A percentile compares a stretch with the other conserved stretches of the same genome.
phyloP scores from a whole-genome alignment of 83 land plant genomes.

The Thuja plicata region DNA sequence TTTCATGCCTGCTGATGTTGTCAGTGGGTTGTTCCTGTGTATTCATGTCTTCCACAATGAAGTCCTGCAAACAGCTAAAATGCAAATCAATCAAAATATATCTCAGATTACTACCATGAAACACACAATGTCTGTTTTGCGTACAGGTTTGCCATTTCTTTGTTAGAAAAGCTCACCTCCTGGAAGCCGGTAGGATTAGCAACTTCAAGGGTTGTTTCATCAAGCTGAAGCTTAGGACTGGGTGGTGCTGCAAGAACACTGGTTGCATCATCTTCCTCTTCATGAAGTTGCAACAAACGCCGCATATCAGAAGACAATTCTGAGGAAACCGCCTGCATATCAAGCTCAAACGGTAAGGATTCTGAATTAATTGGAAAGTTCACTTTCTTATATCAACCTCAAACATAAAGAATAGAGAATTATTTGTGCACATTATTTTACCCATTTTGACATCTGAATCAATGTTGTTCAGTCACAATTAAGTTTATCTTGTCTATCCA shows the following conservation, averaged over 20 bases:
- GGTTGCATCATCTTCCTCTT: constrained; percentile 95
- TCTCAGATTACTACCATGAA: background rate
- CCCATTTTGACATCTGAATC: background rate
- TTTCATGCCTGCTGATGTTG: constrained; percentile 25
- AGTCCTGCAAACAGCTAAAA: constrained; percentile 30
- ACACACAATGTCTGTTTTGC: background rate
- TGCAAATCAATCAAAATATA: background rate
- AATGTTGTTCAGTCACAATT: background rate
- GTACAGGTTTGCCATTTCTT: background rate
- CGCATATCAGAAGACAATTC: constrained; percentile 68
- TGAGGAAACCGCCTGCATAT: constrained; percentile 59
- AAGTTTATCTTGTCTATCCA: background rate
- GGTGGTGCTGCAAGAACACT: constrained; percentile 46
- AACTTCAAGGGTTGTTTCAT: constrained; percentile 22
- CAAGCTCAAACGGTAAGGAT: background rate
- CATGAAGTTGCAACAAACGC: constrained; percentile 73
- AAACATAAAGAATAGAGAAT: background rate
- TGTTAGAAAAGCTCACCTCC: constrained; percentile 22
- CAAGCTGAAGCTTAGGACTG: constrained; percentile 34
- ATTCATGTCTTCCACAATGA: constrained; percentile 16
- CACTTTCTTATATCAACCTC: background rate
- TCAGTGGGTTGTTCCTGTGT: constrained; percentile 23
- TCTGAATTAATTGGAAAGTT: background rate
- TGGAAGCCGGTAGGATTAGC: constrained; percentile 24
- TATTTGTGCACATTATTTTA: background rate